Evolutionary conservation across 2,329 filamentous ascomycete genomes (phyloP).

Genomic region (Coniochaeta sp.): DNA sequence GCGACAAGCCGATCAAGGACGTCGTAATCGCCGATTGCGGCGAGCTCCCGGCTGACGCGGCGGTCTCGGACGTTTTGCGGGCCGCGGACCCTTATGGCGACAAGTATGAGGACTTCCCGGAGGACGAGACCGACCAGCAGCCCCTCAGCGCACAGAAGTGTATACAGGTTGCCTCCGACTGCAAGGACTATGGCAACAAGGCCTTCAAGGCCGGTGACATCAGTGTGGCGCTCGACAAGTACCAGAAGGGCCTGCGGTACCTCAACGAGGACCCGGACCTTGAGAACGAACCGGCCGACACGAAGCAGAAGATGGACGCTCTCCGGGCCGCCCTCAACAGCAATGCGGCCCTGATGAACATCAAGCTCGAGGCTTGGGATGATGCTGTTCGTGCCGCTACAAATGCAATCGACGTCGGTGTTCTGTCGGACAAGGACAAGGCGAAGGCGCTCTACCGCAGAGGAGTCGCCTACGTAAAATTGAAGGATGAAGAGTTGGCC

Average conservation of each 20-base stretch:
- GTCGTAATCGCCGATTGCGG: conserved; percentile 77
- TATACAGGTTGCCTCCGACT: conserved; percentile 70
- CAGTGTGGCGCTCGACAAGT: conserved; percentile 72
- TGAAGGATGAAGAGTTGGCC: conserved; percentile 81
- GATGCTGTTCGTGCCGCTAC: conserved; percentile 65
- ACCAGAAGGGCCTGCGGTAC: conserved; percentile 88
- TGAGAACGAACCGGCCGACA: conserved; percentile 63
- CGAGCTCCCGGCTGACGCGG: conserved; percentile 67
- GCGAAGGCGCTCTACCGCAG: conserved; percentile 86
- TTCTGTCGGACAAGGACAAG: conserved; percentile 65
- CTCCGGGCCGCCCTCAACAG: conserved; percentile 82
- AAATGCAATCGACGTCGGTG: conserved; percentile 61
- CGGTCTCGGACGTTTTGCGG: conserved; percentile 57
- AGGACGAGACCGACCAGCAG: conserved; percentile 56
- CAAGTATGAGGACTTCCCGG: conserved; percentile 90
- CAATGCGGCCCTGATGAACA: conserved; percentile 78
- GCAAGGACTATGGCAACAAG: conserved; percentile 88
- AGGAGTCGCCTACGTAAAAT: conserved; percentile 63
- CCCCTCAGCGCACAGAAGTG: conserved; percentile 60
- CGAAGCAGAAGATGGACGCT: conserved; percentile 58
- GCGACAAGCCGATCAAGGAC: conserved; percentile 71
- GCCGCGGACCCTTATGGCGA: conserved; percentile 76
- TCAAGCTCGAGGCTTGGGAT: conserved; percentile 67
- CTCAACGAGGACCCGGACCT: conserved; percentile 75
- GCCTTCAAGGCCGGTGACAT: conserved; percentile 79